These are phyloP conservation scores for Leccinum uliginosum DNA, from an alignment of 768 basidiomycete genomes.

Conservation along the genomic window DNA sequence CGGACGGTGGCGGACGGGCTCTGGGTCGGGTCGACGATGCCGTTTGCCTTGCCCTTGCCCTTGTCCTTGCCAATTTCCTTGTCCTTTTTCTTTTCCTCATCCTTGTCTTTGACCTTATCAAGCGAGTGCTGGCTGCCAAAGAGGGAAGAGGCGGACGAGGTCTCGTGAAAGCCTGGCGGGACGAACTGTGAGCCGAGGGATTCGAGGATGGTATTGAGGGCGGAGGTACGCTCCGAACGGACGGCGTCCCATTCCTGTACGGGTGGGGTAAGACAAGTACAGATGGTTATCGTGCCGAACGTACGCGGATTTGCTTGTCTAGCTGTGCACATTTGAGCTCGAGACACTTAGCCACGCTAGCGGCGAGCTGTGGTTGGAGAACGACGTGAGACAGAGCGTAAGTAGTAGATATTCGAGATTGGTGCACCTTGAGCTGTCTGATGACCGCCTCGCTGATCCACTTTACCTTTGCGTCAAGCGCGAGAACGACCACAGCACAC, in stretches of 20 bases:
- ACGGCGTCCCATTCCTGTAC: conserved; percentile 69
- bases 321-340: conserved; percentile 65
- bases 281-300: conserved; percentile 12
- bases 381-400: not conserved
- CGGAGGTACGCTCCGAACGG: conserved; percentile 54
- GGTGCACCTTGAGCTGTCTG: conserved; percentile 68
- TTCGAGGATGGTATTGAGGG: conserved; percentile 68
- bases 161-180: conserved; percentile 72
- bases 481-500: conserved; percentile 65
- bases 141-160: conserved; percentile 63
- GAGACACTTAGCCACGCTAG: conserved; percentile 67
- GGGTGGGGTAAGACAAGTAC: not conserved
- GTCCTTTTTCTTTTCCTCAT: not conserved
- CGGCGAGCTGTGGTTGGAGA: conserved; percentile 53
- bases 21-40: conserved; percentile 36
- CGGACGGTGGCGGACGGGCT: conserved; percentile 31
- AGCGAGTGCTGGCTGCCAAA: conserved; percentile 74
- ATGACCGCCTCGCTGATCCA: conserved; percentile 73
- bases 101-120: conserved; percentile 12
- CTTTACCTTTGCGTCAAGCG: conserved; percentile 72
- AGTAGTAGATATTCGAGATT: not conserved
- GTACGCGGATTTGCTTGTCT: conserved; percentile 57
- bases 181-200: conserved; percentile 68
- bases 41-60: conserved; percentile 19
- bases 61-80: not conserved